Evolutionary conservation across 1,139 yeast genomes (phyloP).

Genomic region (Hyphopichia wangnamkhiaoensis): DNA sequence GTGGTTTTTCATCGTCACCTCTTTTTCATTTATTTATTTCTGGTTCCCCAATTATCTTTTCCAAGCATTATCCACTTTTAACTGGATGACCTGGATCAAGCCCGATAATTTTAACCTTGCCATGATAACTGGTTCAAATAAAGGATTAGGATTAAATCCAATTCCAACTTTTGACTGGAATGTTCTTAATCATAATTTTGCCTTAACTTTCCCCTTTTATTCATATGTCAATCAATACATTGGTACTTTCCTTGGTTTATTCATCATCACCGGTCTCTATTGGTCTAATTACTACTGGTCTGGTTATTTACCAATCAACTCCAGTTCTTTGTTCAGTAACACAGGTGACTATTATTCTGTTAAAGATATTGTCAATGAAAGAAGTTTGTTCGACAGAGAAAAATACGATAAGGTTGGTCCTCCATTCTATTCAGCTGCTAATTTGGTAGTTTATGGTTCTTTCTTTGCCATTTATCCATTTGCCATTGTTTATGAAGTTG

Average conservation of each 20-base stretch:
- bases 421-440: constrained; percentile 40
- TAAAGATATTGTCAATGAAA: constrained; percentile 36
- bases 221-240: constrained; percentile 39
- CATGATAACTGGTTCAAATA: constrained; percentile 52
- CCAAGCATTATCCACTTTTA: constrained; percentile 32
- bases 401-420: constrained; percentile 52
- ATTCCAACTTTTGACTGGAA: constrained; percentile 56
- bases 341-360: constrained; percentile 46
- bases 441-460: constrained; percentile 53
- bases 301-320: constrained; percentile 55
- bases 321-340: constrained; percentile 49
- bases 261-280: constrained; percentile 46
- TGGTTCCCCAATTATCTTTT: constrained; percentile 39
- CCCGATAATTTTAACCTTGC: constrained; percentile 43
- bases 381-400: constrained; percentile 36
- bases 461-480: constrained; percentile 62
- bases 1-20: constrained; percentile 26
- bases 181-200: constrained; percentile 18
- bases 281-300: constrained; percentile 54
- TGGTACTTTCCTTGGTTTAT: constrained; percentile 47
- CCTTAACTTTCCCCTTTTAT: constrained; percentile 49
- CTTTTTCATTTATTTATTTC: constrained; percentile 28
- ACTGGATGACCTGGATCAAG: constrained; percentile 41
- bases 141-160: constrained; percentile 66
- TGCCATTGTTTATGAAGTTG: constrained; percentile 46